Evolutionary conservation across 768 basidiomycete genomes (phyloP).

Genomic region (Chiua virens): DNA sequence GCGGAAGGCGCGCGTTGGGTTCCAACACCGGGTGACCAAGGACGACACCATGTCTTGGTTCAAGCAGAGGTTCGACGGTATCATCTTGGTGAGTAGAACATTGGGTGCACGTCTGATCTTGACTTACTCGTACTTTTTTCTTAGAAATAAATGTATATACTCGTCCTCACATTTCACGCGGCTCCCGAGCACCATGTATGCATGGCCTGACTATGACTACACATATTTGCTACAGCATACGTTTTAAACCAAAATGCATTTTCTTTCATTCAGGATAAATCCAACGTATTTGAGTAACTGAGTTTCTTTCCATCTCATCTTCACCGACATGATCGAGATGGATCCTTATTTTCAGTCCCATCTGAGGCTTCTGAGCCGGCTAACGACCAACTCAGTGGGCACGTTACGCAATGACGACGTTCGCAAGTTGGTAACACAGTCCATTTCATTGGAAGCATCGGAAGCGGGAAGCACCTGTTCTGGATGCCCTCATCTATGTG

Average conservation of each 20-base stretch:
- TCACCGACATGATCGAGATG: no score
- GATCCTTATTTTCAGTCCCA: no score
- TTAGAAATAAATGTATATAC: slow-evolving; percentile 28
- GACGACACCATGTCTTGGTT: slow-evolving; percentile 98
- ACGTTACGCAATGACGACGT: no score
- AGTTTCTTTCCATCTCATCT: no score
- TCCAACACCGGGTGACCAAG: slow-evolving; percentile 88
- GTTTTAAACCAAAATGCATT: slow-evolving; percentile 23
- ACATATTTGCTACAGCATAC: slow-evolving; percentile 27
- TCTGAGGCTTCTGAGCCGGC: no score
- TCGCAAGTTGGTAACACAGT: no score
- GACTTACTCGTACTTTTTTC: background rate
- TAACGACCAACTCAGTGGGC: no score
- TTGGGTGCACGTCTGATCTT: background rate
- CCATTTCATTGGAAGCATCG: no score
- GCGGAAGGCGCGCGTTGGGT: slow-evolving; percentile 84
- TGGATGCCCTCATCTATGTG: no score
- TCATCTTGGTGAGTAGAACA: slow-evolving; percentile 74
- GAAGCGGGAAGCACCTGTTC: no score
- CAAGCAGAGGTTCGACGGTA: slow-evolving; percentile 99
- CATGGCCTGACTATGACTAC: slow-evolving; percentile 26
- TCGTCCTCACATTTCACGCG: no score
- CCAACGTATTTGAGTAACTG: no score
- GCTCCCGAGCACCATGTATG: slow-evolving; percentile 18
- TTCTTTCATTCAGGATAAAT: background rate